Conservation (phyloP, 2,329 filamentous ascomycete genomes). For the Trichophyton benhamiae region DNA sequence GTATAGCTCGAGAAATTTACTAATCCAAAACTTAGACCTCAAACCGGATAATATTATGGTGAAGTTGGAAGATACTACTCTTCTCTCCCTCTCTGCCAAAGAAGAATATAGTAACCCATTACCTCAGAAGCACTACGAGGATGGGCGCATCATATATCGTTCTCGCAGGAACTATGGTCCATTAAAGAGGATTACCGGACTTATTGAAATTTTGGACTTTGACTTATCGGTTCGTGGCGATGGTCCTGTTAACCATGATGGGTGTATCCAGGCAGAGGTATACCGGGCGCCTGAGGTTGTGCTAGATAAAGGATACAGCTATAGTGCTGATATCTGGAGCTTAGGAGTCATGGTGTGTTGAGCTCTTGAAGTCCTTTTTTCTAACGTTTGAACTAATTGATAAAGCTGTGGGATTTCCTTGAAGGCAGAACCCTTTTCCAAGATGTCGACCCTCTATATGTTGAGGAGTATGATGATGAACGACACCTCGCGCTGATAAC, state of each 20-base stretch:
- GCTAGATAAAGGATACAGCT: slow-evolving; percentile 23
- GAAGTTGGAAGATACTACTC: slow-evolving; percentile 19
- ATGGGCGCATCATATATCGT: slow-evolving; percentile 24
- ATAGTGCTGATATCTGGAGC: slow-evolving; percentile 30
- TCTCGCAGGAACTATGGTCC: slow-evolving; percentile 23
- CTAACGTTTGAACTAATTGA: slow-evolving; percentile 8
- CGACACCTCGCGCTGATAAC: slow-evolving; percentile 14
- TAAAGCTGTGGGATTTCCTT: slow-evolving; percentile 25
- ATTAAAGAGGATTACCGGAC: slow-evolving; percentile 15
- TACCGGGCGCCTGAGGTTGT: slow-evolving; percentile 29
- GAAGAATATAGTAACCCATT: slow-evolving; percentile 21
- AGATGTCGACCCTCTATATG: slow-evolving; percentile 14
- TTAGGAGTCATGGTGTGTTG: slow-evolving; percentile 24
- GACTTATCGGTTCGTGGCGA: slow-evolving; percentile 23
- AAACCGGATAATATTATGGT: slow-evolving; percentile 35
- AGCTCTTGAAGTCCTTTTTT: not conserved
- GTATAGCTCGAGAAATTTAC: not conserved
- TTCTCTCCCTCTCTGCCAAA: slow-evolving; percentile 17
- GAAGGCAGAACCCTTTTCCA: slow-evolving; percentile 21
- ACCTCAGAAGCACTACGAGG: slow-evolving; percentile 19
- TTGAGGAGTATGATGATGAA: slow-evolving; percentile 15
- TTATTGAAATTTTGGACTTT: slow-evolving; percentile 25
- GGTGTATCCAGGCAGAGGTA: slow-evolving; percentile 33
- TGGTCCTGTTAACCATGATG: slow-evolving; percentile 22
- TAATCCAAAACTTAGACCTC: slow-evolving; percentile 21